Evolutionary conservation across 352 stramenopile species (phyloP), one percentile per base, ranked within the genome.

Genomic region (Globisporangium orthogonon): DNA sequence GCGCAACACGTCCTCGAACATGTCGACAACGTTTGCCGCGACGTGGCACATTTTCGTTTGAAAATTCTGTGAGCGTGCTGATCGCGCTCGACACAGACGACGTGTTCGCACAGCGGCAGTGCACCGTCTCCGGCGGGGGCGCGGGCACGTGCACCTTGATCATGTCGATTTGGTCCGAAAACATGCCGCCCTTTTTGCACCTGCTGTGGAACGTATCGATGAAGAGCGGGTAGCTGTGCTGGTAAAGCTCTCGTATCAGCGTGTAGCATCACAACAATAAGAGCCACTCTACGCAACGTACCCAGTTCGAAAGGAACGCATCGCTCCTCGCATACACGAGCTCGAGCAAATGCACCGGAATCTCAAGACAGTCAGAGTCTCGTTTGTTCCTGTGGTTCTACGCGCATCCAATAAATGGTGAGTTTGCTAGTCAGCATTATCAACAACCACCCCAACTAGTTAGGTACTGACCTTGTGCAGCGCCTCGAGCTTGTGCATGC

Each of bases 201-300:
- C 91, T 86, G 50, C 87, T 88, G 65, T 93, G 75, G 64, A 91
- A 93, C 66, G 77, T 87, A 45, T 89, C 76, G 51, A 88, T 83
- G 66, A 93, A 88, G 50, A 84, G 66, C 18, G 83, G 80, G 48
- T 81, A 89, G 30, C 87, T 69, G 54, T 85, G 71, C 68, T 89
- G 58, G 9, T 14, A 45, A 61, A 29, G 13, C 28, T 56, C n/a
- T 40, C n/a, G 10, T 30, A 50, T n/a, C n/a, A n/a, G n/a, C n/a
- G n/a, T n/a, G n/a, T n/a, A n/a, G n/a, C n/a, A n/a, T n/a, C n/a
- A n/a, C n/a, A n/a, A n/a, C n/a, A n/a, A n/a, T n/a, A n/a, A n/a
- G n/a, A n/a, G n/a, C n/a, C n/a, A n/a, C n/a, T n/a, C n/a, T n/a
- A n/a, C n/a, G n/a, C 5, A 23, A 59, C 44, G 7, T 54, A 86